Base-by-base conservation (phyloP, 768 basidiomycete species). In the Wakefieldia striispora region DNA sequence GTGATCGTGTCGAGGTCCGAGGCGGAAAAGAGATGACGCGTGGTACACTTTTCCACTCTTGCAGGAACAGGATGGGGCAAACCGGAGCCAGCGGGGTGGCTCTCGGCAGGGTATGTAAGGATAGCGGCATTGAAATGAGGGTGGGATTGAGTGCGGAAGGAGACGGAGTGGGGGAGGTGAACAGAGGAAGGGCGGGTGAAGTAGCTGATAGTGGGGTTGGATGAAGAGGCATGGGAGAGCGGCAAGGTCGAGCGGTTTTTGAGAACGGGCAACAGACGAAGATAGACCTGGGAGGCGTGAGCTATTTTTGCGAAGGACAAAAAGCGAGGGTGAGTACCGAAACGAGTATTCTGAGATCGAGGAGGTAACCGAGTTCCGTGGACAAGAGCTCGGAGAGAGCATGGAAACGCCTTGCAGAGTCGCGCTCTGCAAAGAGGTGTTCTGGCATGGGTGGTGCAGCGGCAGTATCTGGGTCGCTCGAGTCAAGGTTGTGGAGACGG, bases 361-460 rank as follows among this genome's bases (percentile, higher is more conserved):
- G 65, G 9, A 93, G 76, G 65, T 97, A 98, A 7, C 82, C 82
- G 17, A 82, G 73, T 72, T 98, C 95, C 1, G 93, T 95, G 49
- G 80, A 75, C 21, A 97, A 76, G 35, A 98, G 73, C 69, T 97
- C 95, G 56, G 82, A 75, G 43, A 97, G 78, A 6, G 91, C 88
- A 60, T 97, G 86, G 54, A 79, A 85, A 47, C 72, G 76, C 42
- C 82, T 65, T 13, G 74, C 56, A 31, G 72, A 61, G 41, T 84
- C 82, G 29, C 49, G 46, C 12, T 51, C 46, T 6, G 43, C 10
- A 17, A 31, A 20, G 40, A 9, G 16, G 44, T 43, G 7, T 20
- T 35, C 10, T 10, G n/a, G 40, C 16, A 21, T 19, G 13, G 40
- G 49, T 6, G 37, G 40, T 2, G 41, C 19, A 4, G 33, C 4